Base-by-base conservation (phyloP, 345 rosid genomes). In the Sonneratia alba region DNA sequence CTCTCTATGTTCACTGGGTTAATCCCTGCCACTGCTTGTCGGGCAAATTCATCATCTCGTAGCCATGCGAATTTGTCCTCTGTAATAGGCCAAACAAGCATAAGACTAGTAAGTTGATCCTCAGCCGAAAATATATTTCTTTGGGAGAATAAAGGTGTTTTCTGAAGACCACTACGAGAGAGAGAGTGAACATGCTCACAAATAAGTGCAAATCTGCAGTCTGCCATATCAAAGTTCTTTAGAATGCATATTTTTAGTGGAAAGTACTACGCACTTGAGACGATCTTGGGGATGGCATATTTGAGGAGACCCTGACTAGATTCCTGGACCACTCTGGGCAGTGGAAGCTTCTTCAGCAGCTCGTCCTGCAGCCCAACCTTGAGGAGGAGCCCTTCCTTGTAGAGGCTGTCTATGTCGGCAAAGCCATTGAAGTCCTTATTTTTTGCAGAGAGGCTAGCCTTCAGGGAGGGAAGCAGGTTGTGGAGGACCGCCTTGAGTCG, bases 51-150 rank as follows among this genome's bases (percentile, higher is more conserved):
- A 71, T 96, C 99, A 75, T 96, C 99, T 70, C 99, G 79, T 80
- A 92, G 80, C 99, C 99, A 96, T 21, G 99, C 95, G 81, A 88
- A 89, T 80, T 86, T 92, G 85, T 96, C 99, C 96, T 84, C 99
- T 96, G 81, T 43, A 66, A 38, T 19, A 66, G n/a, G 69, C n/a
- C 49, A 37, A 66, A 15, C 48, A 66, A 66, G 12, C 59, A 53
- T 19, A 57, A 57, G 63, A n/a, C n/a, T 36, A 65, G 12, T 27
- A 10, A 24, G 43, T 9, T 66, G 6, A 18, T 8, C 43, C 43
- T 43, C n/a, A 36, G 5, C 4, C 1, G 32, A 16, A 3, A 38
- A 38, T 22, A 40, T 40, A 18, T 38, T 19, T 1, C 32, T 57
- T 57, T 55, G 8, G 59, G 6, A 55, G 59, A 55, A 4, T 18